phyloP scores from a whole-genome alignment of 140 eudicot species.

The Oenanthe javanica region DNA sequence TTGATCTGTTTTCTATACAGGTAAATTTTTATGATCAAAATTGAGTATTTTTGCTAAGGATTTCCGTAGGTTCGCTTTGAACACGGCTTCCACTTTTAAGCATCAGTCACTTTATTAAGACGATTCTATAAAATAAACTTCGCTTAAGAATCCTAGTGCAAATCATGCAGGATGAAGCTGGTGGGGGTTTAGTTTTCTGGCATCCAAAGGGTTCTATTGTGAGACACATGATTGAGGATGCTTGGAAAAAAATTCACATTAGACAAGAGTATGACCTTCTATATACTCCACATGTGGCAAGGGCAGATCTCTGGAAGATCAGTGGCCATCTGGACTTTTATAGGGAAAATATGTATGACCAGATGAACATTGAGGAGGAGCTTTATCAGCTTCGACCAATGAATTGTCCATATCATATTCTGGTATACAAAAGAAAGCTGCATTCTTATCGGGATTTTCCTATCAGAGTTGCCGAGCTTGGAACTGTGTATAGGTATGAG shows the following conservation, averaged over 20 bases:
- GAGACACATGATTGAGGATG: slow-evolving; percentile 85
- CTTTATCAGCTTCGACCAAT: slow-evolving; percentile 96
- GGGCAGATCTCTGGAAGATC: slow-evolving; percentile 91
- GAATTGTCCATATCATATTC: slow-evolving; percentile 97
- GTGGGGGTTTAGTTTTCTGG: slow-evolving; percentile 99
- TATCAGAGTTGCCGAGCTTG: slow-evolving; percentile 93
- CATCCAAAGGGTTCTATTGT: slow-evolving; percentile 95
- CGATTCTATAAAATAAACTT: too few relatives aligned
- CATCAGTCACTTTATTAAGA: neutral
- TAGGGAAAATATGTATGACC: slow-evolving; percentile 92
- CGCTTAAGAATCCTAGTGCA: too few relatives aligned
- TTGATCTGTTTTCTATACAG: slow-evolving; percentile 96
- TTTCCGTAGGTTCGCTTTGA: neutral
- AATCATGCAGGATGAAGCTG: slow-evolving; percentile 95
- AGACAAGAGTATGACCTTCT: slow-evolving; percentile 73
- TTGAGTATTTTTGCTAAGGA: neutral
- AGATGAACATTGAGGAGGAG: slow-evolving; percentile 93
- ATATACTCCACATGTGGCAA: slow-evolving; percentile 98
- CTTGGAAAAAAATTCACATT: slow-evolving; percentile 83
- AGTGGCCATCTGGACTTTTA: slow-evolving; percentile 98
- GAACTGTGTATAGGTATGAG: slow-evolving; percentile 96
- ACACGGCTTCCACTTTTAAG: too few relatives aligned
- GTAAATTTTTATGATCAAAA: slow-evolving; percentile 15
- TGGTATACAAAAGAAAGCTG: slow-evolving; percentile 69
- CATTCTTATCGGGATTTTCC: slow-evolving; percentile 97